These are phyloP conservation scores for Xanthoceras sorbifolium DNA, from an alignment of 345 rosid genomes.

Conservation along the genomic window DNA sequence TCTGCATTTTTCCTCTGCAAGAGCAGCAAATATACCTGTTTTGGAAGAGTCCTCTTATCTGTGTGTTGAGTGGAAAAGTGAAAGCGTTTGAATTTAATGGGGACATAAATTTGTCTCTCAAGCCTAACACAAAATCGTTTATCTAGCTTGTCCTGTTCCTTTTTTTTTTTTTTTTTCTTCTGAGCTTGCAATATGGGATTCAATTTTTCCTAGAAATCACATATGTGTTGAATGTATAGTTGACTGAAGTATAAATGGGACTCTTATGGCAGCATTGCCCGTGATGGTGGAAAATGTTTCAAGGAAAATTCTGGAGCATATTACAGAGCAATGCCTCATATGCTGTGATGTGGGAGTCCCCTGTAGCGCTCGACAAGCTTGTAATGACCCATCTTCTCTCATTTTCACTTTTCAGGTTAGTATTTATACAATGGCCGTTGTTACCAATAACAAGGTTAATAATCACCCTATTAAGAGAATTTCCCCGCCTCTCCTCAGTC, in stretches of 20 bases:
- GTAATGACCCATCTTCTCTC: slow-evolving; percentile 86
- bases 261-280: slow-evolving; percentile 68
- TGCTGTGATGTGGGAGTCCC: slow-evolving; percentile 96
- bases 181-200: background rate
- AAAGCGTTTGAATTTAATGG: background rate
- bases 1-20: background rate
- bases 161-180: background rate
- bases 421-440: slow-evolving; percentile 5
- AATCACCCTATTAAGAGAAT: background rate
- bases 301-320: slow-evolving; percentile 80
- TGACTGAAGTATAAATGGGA: slow-evolving; percentile 18
- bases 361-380: slow-evolving; percentile 85
- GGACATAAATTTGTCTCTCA: background rate
- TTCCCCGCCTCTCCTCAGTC: background rate
- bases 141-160: background rate
- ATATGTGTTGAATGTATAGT: slow-evolving; percentile 16
- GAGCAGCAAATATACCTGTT: slow-evolving; percentile 3
- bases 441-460: background rate
- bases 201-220: background rate
- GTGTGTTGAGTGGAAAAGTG: background rate
- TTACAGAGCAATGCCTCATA: slow-evolving; percentile 78
- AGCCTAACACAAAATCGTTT: background rate
- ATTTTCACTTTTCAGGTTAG: slow-evolving; percentile 95
- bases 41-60: slow-evolving; percentile 6
- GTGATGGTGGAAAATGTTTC: slow-evolving; percentile 78